Base-by-base conservation (phyloP, 1,139 yeast species). In the Yamadazyma friedrichii region DNA sequence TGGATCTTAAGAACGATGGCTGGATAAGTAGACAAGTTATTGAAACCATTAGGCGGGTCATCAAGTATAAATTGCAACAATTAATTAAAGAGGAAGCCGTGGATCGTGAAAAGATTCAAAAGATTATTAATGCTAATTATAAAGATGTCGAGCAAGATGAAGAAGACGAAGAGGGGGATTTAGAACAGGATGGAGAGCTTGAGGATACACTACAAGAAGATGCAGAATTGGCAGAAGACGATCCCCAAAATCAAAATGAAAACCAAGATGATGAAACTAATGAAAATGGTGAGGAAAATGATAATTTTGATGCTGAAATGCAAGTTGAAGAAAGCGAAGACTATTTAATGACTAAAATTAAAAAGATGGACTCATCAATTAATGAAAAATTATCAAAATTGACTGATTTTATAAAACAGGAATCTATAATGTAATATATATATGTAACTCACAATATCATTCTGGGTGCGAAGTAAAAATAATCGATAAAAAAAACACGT, bases 1-100 rank as follows among this genome's bases (percentile, higher is more conserved):
- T 69, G 15, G 76, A 71, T 47, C 59, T 65, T 36, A 41, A 41
- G n/a, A 74, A 66, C 45, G 76, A 83, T 42, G 98, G 98, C 0
- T 93, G 98, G 98, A 74, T 80, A 43, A 76, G 74, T 42, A 74
- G 72, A 46, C 74, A 78, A 37, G 80, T 82, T 9, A 70, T 88
- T 58, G 75, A 77, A 31, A 77, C 82, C 26, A 64, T 89, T 4
- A 73, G 97, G 52, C 68, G 80, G 40, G 73, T 89, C 13, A 74
- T 89, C 44, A 74, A 91, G 49, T 85, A 84, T 54, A 91, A 91
- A 59, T 62, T 88, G 42, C 76, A 77, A 27, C 74, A 82, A 47
- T 58, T 84, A 28, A 67, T 67, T 11, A 64, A 64, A 31, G 80
- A 78, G 28, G 67, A 67, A 45, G 58, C 66, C 0, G 58, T 76